phyloP scores from a whole-genome alignment of 2,329 filamentous ascomycete genomes.

The Hypomyces perniciosus region DNA sequence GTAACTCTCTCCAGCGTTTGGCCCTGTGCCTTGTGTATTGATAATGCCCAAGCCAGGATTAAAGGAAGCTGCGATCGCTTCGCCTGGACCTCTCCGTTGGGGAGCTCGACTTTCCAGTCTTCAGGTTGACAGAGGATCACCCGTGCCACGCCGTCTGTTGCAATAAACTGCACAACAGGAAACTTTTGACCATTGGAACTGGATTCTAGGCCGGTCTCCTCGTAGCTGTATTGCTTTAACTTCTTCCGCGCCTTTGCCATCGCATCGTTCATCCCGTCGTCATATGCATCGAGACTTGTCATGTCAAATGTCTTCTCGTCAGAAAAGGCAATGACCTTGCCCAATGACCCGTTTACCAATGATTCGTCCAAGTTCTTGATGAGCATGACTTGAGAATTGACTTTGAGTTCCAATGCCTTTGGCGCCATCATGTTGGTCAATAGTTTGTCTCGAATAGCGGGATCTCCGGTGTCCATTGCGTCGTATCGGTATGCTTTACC shows the following conservation, averaged over 20 bases:
- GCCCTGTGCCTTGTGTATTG: conserved; percentile 96
- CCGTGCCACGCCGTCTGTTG: conserved; percentile 61
- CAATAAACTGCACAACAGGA: conserved; percentile 78
- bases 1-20: conserved; percentile 92
- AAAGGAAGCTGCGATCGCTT: conserved; percentile 77
- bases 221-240: conserved; percentile 45
- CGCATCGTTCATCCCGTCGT: conserved; percentile 34
- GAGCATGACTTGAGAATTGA: conserved; percentile 96
- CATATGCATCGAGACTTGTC: conserved; percentile 37
- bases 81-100: conserved; percentile 88
- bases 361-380: conserved; percentile 97
- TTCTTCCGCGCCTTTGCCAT: conserved; percentile 50
- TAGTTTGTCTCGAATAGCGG: conserved; percentile 65
- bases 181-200: conserved; percentile 54
- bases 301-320: conserved; percentile 35
- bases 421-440: conserved; percentile 92
- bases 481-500: conserved; percentile 64
- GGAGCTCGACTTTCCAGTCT: conserved; percentile 95
- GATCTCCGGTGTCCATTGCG: conserved; percentile 72
- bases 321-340: conserved; percentile 58
- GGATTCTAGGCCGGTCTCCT: conserved; percentile 26
- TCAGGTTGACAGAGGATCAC: conserved; percentile 75
- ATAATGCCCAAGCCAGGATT: conserved; percentile 93
- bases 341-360: conserved; percentile 89
- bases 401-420: conserved; percentile 70